These are phyloP conservation scores for Terfezia boudieri DNA, from an alignment of 495 filamentous ascomycete genomes.

Conservation along the genomic window DNA sequence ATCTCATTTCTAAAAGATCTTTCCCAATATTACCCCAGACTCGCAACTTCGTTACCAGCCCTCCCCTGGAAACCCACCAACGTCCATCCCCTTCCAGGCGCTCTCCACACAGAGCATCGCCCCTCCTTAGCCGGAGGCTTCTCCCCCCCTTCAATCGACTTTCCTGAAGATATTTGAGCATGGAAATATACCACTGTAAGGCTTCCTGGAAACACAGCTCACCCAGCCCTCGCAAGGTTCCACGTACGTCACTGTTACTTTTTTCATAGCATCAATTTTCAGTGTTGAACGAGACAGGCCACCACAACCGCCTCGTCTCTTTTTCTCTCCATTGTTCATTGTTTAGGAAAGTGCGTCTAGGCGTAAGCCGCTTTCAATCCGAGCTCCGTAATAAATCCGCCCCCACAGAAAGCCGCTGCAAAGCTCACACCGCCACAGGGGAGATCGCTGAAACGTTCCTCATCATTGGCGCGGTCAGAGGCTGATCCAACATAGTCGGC, in stretches of 20 bases:
- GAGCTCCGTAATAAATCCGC: slow-evolving; percentile 20
- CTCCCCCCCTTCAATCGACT: slow-evolving; percentile 27
- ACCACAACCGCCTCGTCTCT: no score
- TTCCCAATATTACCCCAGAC: slow-evolving; percentile 31
- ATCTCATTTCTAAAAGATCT: not conserved
- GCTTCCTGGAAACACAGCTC: slow-evolving; percentile 27
- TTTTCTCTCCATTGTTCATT: no score
- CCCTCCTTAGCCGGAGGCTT: slow-evolving; percentile 20
- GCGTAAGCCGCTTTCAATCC: slow-evolving; percentile 21
- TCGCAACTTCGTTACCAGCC: slow-evolving; percentile 35
- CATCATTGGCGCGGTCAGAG: slow-evolving; percentile 7
- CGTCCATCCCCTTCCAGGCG: slow-evolving; percentile 28
- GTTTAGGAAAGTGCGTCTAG: slow-evolving; percentile 15
- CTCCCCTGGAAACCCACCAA: slow-evolving; percentile 37
- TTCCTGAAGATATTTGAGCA: slow-evolving; percentile 31
- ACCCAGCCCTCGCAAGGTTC: slow-evolving; percentile 26
- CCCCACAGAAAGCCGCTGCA: slow-evolving; percentile 17
- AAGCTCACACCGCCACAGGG: slow-evolving; percentile 3
- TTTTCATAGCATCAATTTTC: slow-evolving; percentile 24
- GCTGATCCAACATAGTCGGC: slow-evolving; percentile 20
- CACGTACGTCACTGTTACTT: slow-evolving; percentile 20
- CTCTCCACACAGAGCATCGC: slow-evolving; percentile 25
- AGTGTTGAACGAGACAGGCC: no score
- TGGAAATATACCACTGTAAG: slow-evolving; percentile 31
- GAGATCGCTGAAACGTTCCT: slow-evolving; percentile 24